Base-by-base conservation (phyloP, 1,284 basidiomycete genomes). In the Ceratobasidium theobromae region DNA sequence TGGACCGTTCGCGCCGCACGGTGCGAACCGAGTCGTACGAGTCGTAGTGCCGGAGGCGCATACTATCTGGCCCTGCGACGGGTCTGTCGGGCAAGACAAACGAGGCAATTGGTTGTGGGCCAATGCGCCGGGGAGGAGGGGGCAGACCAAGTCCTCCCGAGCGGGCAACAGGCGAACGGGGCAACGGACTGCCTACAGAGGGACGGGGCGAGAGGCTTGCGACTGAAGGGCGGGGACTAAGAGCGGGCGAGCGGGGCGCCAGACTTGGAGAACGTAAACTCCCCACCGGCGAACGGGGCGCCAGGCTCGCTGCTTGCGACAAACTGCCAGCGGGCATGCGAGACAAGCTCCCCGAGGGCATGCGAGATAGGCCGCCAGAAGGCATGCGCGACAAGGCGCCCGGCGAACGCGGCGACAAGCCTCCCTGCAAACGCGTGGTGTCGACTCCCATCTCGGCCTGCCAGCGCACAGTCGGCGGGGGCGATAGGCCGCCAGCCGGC, bases 51-150 rank as follows among this genome's bases (percentile, higher is more conserved):
- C 48, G 46, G 18, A 62, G 58, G 9, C 43, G 28, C 33, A 28
- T 8, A n/a, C n/a, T n/a, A n/a, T n/a, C n/a, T n/a, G n/a, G n/a
- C n/a, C n/a, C n/a, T n/a, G n/a, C n/a, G n/a, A n/a, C n/a, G n/a
- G n/a, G n/a, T n/a, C n/a, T n/a, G 43, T 25, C 46, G 46, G 58
- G 35, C 21, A 46, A 62, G 32, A 62, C 40, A 51, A 62, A 62
- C 58, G 58, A 62, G 25, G 51, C 58, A 28, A 62, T 62, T 46
- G 58, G 54, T 27, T 62, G 58, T 14, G 33, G n/a, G 23, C 48
- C 48, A 4, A 40, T 33, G 12, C 58, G 58, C 9, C 58, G 58
- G 21, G 58, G 58, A 25, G 45, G 58, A 8, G 58, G 48, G 5
- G 48, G 46, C 43, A 62, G 32, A 6, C 58, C 46, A 11, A 9